These are phyloP conservation scores for Poa annua DNA, from an alignment of 176 grass and related monocot genomes.

Conservation along the genomic window DNA sequence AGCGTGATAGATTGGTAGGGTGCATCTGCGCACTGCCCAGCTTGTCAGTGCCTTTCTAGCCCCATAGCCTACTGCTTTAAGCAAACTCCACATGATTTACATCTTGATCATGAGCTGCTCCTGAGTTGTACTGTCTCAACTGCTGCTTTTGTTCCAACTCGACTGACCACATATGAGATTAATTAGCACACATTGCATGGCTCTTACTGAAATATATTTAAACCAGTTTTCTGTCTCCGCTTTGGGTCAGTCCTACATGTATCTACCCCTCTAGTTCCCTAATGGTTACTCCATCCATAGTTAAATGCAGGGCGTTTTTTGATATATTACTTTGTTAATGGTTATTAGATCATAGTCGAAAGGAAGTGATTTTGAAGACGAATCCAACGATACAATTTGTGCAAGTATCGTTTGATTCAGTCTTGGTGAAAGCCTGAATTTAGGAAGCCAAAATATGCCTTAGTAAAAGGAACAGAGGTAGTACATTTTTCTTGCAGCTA, in stretches of 20 bases:
- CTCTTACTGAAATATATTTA: constrained; percentile 30
- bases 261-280: neutral
- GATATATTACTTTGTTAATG: neutral
- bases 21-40: constrained; percentile 42
- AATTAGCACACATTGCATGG: constrained; percentile 8
- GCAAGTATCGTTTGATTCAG: neutral
- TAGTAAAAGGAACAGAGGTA: neutral
- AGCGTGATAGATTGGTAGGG: constrained; percentile 30
- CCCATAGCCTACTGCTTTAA: constrained; percentile 51
- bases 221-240: constrained; percentile 43
- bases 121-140: constrained; percentile 50
- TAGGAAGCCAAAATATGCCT: neutral
- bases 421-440: neutral
- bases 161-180: constrained; percentile 17
- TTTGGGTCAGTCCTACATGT: constrained; percentile 29
- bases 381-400: neutral
- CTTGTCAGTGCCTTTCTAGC: constrained; percentile 42
- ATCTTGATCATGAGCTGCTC: constrained; percentile 50
- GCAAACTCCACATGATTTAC: constrained; percentile 65
- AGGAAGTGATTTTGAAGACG: neutral
- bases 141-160: constrained; percentile 41
- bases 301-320: neutral
- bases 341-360: neutral
- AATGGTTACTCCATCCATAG: neutral
- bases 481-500: neutral